phyloP scores from a whole-genome alignment of 2,329 filamentous ascomycete genomes.

The Fusarium bulbicola region DNA sequence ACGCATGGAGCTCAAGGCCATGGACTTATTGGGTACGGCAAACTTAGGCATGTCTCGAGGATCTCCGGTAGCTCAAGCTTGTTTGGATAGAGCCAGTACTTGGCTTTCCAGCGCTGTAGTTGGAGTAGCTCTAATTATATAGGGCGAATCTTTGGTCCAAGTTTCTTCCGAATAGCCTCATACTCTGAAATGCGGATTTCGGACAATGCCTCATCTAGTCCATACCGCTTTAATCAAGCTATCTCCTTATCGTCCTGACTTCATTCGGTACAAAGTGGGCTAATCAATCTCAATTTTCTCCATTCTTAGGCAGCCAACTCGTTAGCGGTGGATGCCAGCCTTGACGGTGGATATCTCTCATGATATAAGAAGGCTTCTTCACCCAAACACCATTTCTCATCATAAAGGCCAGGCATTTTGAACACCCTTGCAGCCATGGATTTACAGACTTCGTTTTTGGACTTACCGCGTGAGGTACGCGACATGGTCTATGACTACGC shows the following conservation, averaged over 20 bases:
- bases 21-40: accelerated
- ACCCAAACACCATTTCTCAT: too few species aligned
- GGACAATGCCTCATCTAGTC: accelerated
- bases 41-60: accelerated
- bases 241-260: accelerated
- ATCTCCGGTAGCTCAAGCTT: too few species aligned
- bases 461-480: background rate
- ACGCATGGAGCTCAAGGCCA: too few species aligned
- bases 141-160: accelerated
- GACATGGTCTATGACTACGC: background rate
- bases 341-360: background rate
- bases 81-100: too few species aligned
- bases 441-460: background rate
- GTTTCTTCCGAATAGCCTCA: too few species aligned
- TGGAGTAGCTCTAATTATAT: background rate
- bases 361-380: background rate
- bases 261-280: background rate
- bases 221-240: background rate
- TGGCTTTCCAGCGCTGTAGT: background rate
- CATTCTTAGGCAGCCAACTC: background rate
- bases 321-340: background rate
- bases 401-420: accelerated
- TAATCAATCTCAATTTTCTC: background rate
- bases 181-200: background rate
- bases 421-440: background rate